Conservation (phyloP, 371 early-diverging fungal species). For the Dinochytrium kinnereticum region DNA sequence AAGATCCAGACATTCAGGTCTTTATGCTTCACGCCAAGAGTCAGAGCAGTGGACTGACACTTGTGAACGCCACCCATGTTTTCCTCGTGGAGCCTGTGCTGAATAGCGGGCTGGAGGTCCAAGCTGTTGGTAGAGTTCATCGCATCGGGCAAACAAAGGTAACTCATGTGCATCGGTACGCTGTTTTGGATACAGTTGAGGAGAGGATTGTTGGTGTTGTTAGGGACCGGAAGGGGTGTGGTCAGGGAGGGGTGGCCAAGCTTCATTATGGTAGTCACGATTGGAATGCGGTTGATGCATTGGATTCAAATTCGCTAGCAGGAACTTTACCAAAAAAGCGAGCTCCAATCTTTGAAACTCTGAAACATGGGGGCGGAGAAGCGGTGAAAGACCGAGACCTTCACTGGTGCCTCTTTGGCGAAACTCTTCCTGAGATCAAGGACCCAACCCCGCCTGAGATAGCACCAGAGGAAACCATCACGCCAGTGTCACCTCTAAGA, state of each 20-base stretch:
- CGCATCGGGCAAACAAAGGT: conserved; percentile 53
- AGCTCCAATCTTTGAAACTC: not conserved
- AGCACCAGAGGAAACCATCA: too few relatives aligned
- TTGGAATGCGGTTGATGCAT: not conserved
- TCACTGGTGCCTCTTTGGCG: conserved; percentile 14
- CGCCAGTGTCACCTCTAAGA: too few relatives aligned
- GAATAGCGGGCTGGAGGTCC: conserved; percentile 44
- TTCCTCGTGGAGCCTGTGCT: conserved; percentile 57
- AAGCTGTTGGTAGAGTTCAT: conserved; percentile 54
- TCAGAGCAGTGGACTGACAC: conserved; percentile 53
- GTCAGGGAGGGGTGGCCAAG: not conserved
- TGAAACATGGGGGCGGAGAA: conserved; percentile 7
- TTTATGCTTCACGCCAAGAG: conserved; percentile 54
- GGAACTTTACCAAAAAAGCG: not conserved
- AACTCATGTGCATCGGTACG: conserved; percentile 49
- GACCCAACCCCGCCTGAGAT: too few relatives aligned
- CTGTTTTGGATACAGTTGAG: conserved; percentile 50
- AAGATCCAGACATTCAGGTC: conserved; percentile 31
- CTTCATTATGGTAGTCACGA: not conserved
- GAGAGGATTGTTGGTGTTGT: conserved; percentile 35
- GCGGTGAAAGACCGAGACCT: conserved; percentile 1
- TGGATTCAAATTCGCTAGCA: not conserved
- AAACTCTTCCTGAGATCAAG: too few relatives aligned
- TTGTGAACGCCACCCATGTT: conserved; percentile 50
- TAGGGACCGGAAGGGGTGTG: not conserved